A percentile compares a stretch with the other conserved stretches of the same genome.
Evolutionary conservation across 176 grass and related monocot species (phyloP).

Genomic region (Themeda triandra): DNA sequence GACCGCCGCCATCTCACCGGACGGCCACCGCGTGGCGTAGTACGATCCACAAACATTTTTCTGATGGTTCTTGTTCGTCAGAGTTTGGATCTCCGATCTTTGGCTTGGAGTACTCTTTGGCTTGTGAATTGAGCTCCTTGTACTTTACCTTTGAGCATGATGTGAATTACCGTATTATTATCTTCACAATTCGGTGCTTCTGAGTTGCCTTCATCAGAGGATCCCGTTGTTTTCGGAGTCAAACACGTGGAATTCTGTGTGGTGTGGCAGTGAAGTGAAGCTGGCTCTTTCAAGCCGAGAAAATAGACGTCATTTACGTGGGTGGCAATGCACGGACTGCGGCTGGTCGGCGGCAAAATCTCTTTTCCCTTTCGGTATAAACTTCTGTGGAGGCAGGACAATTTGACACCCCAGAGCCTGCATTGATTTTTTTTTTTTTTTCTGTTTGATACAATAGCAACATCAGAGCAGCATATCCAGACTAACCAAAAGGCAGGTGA

Average conservation of each 20-base stretch:
- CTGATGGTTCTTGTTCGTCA: not conserved
- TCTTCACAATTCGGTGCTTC: not conserved
- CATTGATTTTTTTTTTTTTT: too few relatives aligned
- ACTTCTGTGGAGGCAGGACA: not conserved
- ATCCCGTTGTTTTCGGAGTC: not conserved
- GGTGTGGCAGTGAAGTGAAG: conserved; percentile 28
- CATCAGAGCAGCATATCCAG: not conserved
- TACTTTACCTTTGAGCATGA: conserved; percentile 10
- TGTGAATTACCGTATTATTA: not conserved
- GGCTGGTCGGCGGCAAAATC: not conserved
- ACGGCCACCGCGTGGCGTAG: not conserved
- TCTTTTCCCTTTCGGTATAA: not conserved
- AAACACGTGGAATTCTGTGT: conserved; percentile 11
- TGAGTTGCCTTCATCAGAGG: not conserved
- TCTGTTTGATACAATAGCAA: not conserved
- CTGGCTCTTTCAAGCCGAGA: not conserved
- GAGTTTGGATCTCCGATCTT: not conserved
- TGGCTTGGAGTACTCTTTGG: not conserved
- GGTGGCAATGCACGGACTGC: not conserved
- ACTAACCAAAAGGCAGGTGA: conserved; percentile 15
- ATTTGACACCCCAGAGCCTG: not conserved
- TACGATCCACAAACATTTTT: not conserved
- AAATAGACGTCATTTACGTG: not conserved
- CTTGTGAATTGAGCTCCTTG: conserved; percentile 7
- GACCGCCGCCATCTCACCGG: conserved; percentile 20